Evolutionary conservation across 2,329 filamentous ascomycete genomes (phyloP), one percentile per base, ranked within the genome.

Genomic region (Paecilomyces sp.): DNA sequence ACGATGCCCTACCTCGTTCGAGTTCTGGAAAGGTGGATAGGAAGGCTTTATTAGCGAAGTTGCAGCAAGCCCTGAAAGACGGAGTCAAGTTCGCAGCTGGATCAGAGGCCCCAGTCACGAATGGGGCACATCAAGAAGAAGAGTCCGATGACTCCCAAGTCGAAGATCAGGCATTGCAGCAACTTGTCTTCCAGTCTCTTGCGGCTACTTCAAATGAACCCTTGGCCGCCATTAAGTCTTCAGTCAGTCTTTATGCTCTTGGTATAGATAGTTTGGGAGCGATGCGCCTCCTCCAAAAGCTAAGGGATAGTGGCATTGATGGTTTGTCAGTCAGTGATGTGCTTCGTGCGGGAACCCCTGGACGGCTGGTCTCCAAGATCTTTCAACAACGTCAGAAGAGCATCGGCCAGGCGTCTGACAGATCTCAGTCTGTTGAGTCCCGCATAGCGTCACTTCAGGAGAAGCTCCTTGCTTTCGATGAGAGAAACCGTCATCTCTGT

Each of bases 221-320:
- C 5, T 12, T 34, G 8, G 58, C 64, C n/a, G 36, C 28, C 7
- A 63, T 70, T 22, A 64, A 58, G 9, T 62, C 65, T 2, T 54
- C 51, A 3, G 57, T 63, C 15, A 64, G 64, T 50, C 60, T 70
- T 7, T 68, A 64, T 36, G 64, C 67, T 1, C 58, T 70, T 1
- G 73, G 73, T 1, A 59, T 76, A n/a, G 73, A 76, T 56, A 75
- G 72, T 65, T 65, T 76, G 2, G 64, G 68, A 5, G 72, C 72
- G 3, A 73, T 75, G 70, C 64, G 66, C 2, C 58, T 75, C 2
- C 61, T 74, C n/a, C 72, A 71, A 15, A 66, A 65, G 24, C 58
- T 74, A 11, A 65, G 71, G 31, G 67, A 68, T n/a, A 59, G 64
- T 34, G 65, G 66, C 30, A 55, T 73, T 56, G 34, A 64, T 61